Evolutionary conservation across 441 rosid genomes (phyloP).

Genomic region (Populus hybrid): DNA sequence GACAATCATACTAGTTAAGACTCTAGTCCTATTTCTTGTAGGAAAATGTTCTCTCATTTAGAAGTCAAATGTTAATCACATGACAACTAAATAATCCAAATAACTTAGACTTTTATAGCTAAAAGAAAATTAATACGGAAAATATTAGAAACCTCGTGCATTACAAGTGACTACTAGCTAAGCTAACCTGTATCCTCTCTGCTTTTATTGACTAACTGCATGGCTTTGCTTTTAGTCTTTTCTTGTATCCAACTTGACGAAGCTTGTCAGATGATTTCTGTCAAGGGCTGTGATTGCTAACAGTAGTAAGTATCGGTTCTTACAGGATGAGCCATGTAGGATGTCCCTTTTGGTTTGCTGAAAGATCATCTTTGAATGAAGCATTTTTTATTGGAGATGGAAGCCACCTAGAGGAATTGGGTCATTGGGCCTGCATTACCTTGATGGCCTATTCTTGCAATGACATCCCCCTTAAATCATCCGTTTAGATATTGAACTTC

Average conservation of each 20-base stretch:
- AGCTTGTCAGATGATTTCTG: neutral
- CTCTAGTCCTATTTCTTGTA: neutral
- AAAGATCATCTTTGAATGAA: slow-evolving; percentile 7
- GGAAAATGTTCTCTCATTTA: neutral
- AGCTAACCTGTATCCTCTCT: neutral
- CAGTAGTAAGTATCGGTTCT: neutral
- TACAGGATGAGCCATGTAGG: neutral
- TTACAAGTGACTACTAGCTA: neutral
- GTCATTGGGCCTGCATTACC: neutral
- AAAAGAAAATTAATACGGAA: neutral
- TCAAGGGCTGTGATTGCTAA: neutral
- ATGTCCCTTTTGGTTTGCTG: neutral
- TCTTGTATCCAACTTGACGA: neutral
- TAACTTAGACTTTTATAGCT: neutral
- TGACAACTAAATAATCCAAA: neutral
- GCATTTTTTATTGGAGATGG: neutral
- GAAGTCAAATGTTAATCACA: neutral
- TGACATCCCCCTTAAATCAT: neutral
- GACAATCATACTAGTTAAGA: neutral
- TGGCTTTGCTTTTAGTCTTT: neutral
- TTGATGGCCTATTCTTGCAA: neutral
- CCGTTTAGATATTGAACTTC: neutral
- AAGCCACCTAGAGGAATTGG: neutral
- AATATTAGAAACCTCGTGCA: neutral
- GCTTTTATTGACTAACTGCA: neutral